Base-by-base conservation (phyloP, 768 basidiomycete species). In the Leccinellum rugosiceps region DNA sequence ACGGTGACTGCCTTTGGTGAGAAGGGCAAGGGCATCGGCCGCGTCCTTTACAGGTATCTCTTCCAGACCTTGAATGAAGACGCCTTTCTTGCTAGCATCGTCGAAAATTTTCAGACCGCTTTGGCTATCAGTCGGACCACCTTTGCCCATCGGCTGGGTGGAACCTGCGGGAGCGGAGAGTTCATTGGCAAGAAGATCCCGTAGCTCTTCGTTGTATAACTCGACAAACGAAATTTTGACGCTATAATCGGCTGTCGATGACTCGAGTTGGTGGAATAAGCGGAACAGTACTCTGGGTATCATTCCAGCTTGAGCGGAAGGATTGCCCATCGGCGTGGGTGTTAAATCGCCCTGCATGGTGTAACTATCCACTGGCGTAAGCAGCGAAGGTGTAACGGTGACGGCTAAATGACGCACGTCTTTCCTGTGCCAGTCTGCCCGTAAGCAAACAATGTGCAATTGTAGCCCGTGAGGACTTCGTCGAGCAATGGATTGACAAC, bases 361-460 rank as follows among this genome's bases (percentile, higher is more conserved):
- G 68, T 94, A 90, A 45, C 87, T 91, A 63, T 13, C 14, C 38
- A 13, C 47, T 26, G n/a, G 31, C n/a, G 19, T 74, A 35, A 69
- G 58, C 8, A 28, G 9, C 43, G 1, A 52, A 48, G 17, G 48
- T 21, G 56, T 19, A 51, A 43, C n/a, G 41, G 26, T 47, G 30
- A 51, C 50, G n/a, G 45, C 9, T 26, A 51, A 32, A 34, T 15
- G 4, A 77, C 92, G 65, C 70, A 97, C 93, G 97, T 98, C 77
- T 99, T 99, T 21, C 97, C 97, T 0, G 97, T 98, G 1, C 97
- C 97, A 0, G 97, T 98, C 72, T 98, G 97, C 2, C 97, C 97
- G 69, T 99, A 99, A 4, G 95, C 95, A 74, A 98, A 98, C 21
- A 99, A 78, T 0, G 93, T 96, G 69, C 96, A 98, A 68, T 98